Percentiles rank a stretch among this genome's conserved stretches.
phyloP scores from a whole-genome alignment of 768 basidiomycete genomes.

The Termitomyces sp. region DNA sequence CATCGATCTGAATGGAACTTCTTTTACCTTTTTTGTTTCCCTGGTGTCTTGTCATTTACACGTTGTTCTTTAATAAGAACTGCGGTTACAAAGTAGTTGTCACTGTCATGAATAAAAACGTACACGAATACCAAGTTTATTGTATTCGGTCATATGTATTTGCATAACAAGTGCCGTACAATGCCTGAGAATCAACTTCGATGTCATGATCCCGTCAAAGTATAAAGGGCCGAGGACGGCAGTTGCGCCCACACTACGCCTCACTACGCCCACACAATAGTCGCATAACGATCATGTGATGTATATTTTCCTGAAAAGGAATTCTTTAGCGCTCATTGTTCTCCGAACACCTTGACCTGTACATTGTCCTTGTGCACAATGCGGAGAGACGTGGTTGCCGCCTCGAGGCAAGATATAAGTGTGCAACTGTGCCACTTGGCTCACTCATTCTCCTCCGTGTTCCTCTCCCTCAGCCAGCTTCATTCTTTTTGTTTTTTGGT shows the following conservation, averaged over 20 bases:
- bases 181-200: not conserved
- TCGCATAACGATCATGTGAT: slow-evolving; percentile 15
- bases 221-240: slow-evolving; percentile 6
- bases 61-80: not conserved
- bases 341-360: slow-evolving; percentile 13
- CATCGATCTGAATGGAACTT: not conserved
- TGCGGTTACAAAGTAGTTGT: not conserved
- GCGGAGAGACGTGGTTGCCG: slow-evolving; percentile 8
- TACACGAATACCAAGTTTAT: slow-evolving; percentile 1
- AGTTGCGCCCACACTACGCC: slow-evolving; percentile 1
- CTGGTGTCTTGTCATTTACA: not conserved
- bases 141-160: slow-evolving; percentile 5
- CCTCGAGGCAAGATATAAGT: slow-evolving; percentile 15
- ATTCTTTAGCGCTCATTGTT: slow-evolving; percentile 19
- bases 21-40: not conserved
- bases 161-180: not conserved
- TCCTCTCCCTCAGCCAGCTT: slow-evolving; percentile 9
- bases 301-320: slow-evolving; percentile 2
- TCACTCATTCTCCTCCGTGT: not conserved
- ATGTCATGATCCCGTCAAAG: not conserved
- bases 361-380: slow-evolving; percentile 18
- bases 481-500: slow-evolving; percentile 24
- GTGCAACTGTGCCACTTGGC: slow-evolving; percentile 1
- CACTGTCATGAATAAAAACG: not conserved
- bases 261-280: slow-evolving; percentile 14